Base-by-base conservation (phyloP, 306 rosid genomes). In the Cicer judaicum region DNA sequence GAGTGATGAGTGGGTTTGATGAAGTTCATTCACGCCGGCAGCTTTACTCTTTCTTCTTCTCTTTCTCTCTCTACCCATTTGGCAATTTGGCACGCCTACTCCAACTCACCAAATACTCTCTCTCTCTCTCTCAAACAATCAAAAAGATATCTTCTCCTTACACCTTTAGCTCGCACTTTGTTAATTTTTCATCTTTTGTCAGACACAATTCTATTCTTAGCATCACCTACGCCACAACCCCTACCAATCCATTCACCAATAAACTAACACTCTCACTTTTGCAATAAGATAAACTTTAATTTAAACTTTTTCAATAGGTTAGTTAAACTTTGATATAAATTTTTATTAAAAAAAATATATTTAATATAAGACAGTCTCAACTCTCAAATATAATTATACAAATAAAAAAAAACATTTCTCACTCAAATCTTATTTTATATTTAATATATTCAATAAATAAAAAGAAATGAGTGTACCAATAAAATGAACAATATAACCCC, bases 21-120 rank as follows among this genome's bases (percentile, higher is more conserved):
- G 78, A 88, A 81, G 82, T 72, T 84, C 57, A 88, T 78, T 83
- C 98, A 91, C 93, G 98, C 97, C 94, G 93, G 96, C 93, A 89
- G 94, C 97, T 93, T 93, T 91, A 80, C 86, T 82, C 72, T 21
- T 42, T 36, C 70, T 55, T 63, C 46, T 81, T 60, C 79, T 78
- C 84, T 72, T 79, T 80, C 74, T 80, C 78, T 65, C 83, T 78
- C 79, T 64, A 70, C 83, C 80, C 89, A 87, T 70, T 82, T 81
- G 89, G 85, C 91, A 87, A 69, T 67, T 77, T 77, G 85, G 87
- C 97, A 91, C 94, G 91, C 96, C 92, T 88, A 87, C 91, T 86
- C 92, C 97, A 93, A 91, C 97, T 88, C 82, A 84, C 16, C 53
- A 74, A 70, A 75, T 64, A 54, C 72, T 72, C 76, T 29, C 79